Evolutionary conservation across 192 early-diverging fungal species (phyloP), one percentile per base, ranked within the genome.

Genomic region (Dissophora globulifera): DNA sequence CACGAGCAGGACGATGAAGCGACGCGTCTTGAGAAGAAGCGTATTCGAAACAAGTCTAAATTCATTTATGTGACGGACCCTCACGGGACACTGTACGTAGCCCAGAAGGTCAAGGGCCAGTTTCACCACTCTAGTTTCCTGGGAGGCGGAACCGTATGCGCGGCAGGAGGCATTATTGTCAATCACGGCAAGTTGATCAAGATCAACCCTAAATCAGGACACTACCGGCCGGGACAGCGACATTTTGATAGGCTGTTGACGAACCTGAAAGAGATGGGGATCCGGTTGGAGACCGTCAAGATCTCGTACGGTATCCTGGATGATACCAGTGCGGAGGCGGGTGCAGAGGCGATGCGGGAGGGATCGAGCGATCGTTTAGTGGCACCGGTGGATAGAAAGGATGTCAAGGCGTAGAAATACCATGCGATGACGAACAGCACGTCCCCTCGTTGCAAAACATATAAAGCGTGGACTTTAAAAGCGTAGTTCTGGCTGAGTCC

Each of bases 71-170:
- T 82, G 17, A 69, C 76, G 0, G 81, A 79, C 49, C 62, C 69
- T 29, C 13, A 46, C 1, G 70, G 69, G 1, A 66, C 62, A 2
- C 61, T 82, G 4, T 82, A 79, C 56, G 58, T 82, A 17, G 67
- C 67, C 0, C 61, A 70, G 42, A 82, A 82, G 51, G 56, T 59
- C 23, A 82, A 79, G 31, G 81, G 81, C 15, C 46, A 82, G 7
- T 82, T 82, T 45, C 81, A 82, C 49, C 81, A 82, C 31, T 82
- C 81, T 4, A 79, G 76, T 11, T 82, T 82, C 57, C 50, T 82
- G 20, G 69, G 69, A 1, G 81, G 81, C 0, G 81, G 76, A 0
- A 71, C 76, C 1, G 72, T 82, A 22, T 49, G 67, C 32, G 69
- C 81, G 22, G 81, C 81, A 10, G 81, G 81, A 8, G 81, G 76